phyloP scores from a whole-genome alignment of 148 eudicot species.

The Spergularia bocconei region DNA sequence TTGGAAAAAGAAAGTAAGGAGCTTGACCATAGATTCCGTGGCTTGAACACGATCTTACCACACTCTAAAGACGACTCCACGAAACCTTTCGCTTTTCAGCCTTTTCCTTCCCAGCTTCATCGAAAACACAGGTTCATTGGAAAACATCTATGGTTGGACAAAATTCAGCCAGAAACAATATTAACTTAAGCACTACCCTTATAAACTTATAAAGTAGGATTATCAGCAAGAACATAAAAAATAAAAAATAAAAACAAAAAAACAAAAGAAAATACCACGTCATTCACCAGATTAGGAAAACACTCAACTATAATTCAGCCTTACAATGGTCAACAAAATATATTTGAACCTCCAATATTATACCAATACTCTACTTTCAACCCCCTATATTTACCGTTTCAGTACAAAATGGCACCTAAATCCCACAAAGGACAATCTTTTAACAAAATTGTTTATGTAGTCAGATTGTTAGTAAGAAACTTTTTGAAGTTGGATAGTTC shows the following conservation, averaged over 20 bases:
- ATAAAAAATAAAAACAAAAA: too few species aligned
- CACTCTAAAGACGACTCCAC: constrained; percentile 36
- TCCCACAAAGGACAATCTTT: not conserved
- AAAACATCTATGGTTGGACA: constrained; percentile 53
- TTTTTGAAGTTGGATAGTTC: too few species aligned
- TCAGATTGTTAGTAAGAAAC: too few species aligned
- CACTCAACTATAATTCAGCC: not conserved
- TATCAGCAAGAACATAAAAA: constrained; percentile 9
- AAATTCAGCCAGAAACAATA: constrained; percentile 45
- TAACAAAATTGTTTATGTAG: not conserved
- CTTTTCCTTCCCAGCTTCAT: constrained; percentile 60
- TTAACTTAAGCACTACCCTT: constrained; percentile 42
- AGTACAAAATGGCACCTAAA: not conserved
- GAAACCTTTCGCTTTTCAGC: constrained; percentile 53
- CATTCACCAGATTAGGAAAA: not conserved
- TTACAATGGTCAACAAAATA: not conserved
- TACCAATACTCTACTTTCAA: too few species aligned
- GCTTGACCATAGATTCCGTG: constrained; percentile 26
- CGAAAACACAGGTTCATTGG: constrained; percentile 53
- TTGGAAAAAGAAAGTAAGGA: constrained; percentile 12
- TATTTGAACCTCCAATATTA: not conserved
- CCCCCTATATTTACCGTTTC: not conserved
- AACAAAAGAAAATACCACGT: not conserved
- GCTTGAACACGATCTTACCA: constrained; percentile 55
- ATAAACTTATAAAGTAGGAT: constrained; percentile 18